Evolutionary conservation across 202 grass and related monocot genomes (phyloP).

Genomic region (Sporobolus alterniflorus): DNA sequence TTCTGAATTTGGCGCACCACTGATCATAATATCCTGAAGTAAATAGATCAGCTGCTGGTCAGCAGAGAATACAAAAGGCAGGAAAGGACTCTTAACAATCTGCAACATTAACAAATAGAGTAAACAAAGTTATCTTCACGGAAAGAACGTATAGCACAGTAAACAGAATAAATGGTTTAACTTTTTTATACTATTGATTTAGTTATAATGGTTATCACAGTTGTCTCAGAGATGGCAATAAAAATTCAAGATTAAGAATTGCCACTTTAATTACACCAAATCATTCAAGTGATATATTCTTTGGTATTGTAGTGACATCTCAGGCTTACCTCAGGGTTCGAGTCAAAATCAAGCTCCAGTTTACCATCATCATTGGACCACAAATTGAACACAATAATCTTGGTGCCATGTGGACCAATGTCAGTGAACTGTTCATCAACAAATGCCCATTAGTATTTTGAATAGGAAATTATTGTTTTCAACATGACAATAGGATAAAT

Average conservation of each 20-base stretch:
- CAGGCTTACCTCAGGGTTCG: conserved; percentile 53
- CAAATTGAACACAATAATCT: conserved; percentile 74
- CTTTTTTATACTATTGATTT: no score
- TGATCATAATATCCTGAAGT: conserved; percentile 81
- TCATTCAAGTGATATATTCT: no score
- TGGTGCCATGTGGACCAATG: conserved; percentile 81
- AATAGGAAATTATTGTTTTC: background rate
- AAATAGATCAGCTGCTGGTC: conserved; percentile 5
- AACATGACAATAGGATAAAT: no score
- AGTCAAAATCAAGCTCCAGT: conserved; percentile 81
- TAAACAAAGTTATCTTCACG: background rate
- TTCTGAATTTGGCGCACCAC: conserved; percentile 48
- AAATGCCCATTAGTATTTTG: conserved; percentile 36
- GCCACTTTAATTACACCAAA: no score
- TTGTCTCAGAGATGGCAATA: no score
- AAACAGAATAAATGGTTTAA: background rate
- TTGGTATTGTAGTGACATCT: no score
- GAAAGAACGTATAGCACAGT: background rate
- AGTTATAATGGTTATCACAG: no score
- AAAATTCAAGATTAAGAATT: no score
- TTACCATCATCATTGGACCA: conserved; percentile 72
- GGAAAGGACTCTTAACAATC: background rate
- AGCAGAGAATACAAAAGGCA: background rate
- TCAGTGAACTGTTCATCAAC: conserved; percentile 63
- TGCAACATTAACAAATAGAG: background rate